Percentiles rank a stretch among this genome's conserved stretches.
Conservation (phyloP, 2,329 filamentous ascomycete genomes). For the Ophiostoma novo-ulmi region DNA sequence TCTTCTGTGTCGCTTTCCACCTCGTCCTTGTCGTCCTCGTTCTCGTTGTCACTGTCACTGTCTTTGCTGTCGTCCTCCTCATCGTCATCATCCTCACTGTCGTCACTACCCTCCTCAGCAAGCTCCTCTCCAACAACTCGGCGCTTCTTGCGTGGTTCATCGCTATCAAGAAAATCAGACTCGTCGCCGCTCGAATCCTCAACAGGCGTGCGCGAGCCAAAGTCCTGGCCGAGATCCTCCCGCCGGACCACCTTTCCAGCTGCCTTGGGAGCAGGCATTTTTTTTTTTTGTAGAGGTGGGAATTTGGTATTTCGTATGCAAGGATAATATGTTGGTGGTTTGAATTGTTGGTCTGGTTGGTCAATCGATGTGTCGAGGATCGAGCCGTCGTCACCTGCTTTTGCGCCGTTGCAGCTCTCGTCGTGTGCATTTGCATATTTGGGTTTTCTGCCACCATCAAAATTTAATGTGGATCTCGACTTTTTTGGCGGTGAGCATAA, state of each 20-base stretch:
- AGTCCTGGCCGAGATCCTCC: slow-evolving; percentile 16
- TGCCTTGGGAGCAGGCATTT: slow-evolving; percentile 20
- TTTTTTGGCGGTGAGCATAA: slow-evolving; percentile 21
- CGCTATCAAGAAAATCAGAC: slow-evolving; percentile 46
- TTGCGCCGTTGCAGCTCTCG: background rate
- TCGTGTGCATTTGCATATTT: background rate
- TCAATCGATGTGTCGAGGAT: background rate
- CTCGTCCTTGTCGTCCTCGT: slow-evolving; percentile 28
- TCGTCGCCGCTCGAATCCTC: slow-evolving; percentile 30
- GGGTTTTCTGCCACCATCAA: slow-evolving; percentile 22
- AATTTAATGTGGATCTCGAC: slow-evolving; percentile 17
- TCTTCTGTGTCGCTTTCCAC: slow-evolving; percentile 28
- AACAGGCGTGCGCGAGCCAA: slow-evolving; percentile 5
- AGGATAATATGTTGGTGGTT: background rate
- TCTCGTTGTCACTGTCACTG: slow-evolving; percentile 26
- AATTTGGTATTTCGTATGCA: background rate
- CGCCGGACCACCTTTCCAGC: slow-evolving; percentile 21
- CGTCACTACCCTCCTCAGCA: slow-evolving; percentile 25
- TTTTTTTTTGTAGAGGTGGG: background rate
- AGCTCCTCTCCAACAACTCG: slow-evolving; percentile 16
- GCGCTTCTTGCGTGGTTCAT: slow-evolving; percentile 36
- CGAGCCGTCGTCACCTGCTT: background rate
- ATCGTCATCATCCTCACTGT: slow-evolving; percentile 29
- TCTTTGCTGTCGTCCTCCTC: slow-evolving; percentile 5
- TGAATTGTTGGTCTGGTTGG: background rate